Evolutionary conservation across 805 yeast species (phyloP).

Genomic region (Huiozyma sinensis): DNA sequence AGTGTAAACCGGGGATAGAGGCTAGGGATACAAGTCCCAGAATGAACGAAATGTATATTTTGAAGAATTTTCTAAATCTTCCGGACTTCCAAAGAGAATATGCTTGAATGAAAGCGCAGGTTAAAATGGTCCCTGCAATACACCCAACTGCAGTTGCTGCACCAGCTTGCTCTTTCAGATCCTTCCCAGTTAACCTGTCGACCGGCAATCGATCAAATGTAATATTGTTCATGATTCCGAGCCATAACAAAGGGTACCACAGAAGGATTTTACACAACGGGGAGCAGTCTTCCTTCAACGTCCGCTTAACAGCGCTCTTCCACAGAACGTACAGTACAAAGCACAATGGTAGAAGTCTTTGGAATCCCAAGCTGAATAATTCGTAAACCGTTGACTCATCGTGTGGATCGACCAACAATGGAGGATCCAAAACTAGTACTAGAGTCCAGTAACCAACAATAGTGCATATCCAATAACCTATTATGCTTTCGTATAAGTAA

Average conservation of each 20-base stretch:
- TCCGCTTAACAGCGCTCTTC: conserved; percentile 41
- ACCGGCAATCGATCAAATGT: conserved; percentile 85
- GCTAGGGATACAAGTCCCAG: conserved; percentile 36
- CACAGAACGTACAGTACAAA: conserved; percentile 66
- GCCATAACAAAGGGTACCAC: conserved; percentile 79
- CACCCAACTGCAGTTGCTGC: conserved; percentile 53
- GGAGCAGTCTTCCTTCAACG: conserved; percentile 34
- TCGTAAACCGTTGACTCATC: conserved; percentile 43
- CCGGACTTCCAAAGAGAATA: conserved; percentile 73
- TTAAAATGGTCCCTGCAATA: conserved; percentile 37
- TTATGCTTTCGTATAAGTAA: conserved; percentile 34
- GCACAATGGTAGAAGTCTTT: conserved; percentile 63
- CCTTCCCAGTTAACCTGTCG: conserved; percentile 67
- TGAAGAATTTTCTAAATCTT: conserved; percentile 46
- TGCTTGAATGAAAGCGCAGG: conserved; percentile 63
- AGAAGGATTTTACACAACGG: conserved; percentile 29
- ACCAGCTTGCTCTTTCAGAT: conserved; percentile 67
- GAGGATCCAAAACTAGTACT: conserved; percentile 69
- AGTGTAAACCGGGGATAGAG: conserved; percentile 51
- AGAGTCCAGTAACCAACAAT: conserved; percentile 80
- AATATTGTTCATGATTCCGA: conserved; percentile 74
- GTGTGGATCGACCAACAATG: conserved; percentile 44
- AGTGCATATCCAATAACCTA: conserved; percentile 52
- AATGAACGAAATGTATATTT: conserved; percentile 40
- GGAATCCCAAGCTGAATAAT: conserved; percentile 59